These are phyloP conservation scores for Plasmodium malariae DNA, from an alignment of 169 alveolate genomes.

Conservation along the genomic window DNA sequence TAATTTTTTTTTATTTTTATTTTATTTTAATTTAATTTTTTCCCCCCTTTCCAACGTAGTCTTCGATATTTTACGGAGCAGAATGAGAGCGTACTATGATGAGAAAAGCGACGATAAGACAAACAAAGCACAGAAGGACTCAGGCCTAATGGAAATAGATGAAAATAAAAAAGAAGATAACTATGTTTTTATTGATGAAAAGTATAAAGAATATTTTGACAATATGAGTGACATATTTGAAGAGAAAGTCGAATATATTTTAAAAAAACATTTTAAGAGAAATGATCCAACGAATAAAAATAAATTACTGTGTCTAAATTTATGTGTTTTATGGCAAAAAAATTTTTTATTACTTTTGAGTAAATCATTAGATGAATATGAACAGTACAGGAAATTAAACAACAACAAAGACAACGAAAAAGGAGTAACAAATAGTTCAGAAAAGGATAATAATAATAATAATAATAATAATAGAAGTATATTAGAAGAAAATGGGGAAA, in stretches of 20 bases:
- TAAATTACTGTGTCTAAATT: slow-evolving; percentile 49
- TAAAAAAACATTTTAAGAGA: slow-evolving; percentile 61
- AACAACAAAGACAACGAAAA: background rate
- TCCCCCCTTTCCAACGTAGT: background rate
- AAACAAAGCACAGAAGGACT: background rate
- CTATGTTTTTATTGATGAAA: slow-evolving; percentile 68
- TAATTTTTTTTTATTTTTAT: no score
- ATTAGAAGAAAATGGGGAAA: background rate
- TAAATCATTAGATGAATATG: slow-evolving; percentile 39
- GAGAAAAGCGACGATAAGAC: slow-evolving; percentile 6
- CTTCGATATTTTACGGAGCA: background rate
- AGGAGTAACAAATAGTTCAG: background rate
- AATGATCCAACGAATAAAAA: slow-evolving; percentile 71
- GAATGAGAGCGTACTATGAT: slow-evolving; percentile 6
- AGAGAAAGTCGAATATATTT: slow-evolving; percentile 54
- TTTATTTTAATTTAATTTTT: no score
- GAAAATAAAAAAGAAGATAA: slow-evolving; percentile 33
- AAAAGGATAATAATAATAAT: background rate
- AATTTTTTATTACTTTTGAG: slow-evolving; percentile 30
- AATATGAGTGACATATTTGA: slow-evolving; percentile 67
- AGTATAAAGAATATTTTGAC: slow-evolving; percentile 60
- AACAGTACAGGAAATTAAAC: slow-evolving; percentile 30
- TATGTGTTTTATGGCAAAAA: slow-evolving; percentile 51
- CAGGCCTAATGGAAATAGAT: background rate
- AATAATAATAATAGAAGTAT: background rate